Conservation (phyloP, 2,329 filamentous ascomycete species). For the Berkeleyomyces basicola region DNA sequence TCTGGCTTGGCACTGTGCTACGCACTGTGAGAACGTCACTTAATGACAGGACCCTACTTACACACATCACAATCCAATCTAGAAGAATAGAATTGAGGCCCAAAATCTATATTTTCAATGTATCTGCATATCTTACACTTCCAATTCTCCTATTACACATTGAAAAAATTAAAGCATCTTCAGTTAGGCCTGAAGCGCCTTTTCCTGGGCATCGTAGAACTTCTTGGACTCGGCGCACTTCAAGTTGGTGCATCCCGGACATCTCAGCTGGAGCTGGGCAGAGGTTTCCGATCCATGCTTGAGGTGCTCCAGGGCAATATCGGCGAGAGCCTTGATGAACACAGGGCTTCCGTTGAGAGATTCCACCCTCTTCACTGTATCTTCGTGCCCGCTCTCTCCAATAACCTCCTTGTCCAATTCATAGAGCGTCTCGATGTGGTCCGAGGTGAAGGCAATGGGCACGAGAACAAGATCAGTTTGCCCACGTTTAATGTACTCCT, state of each 20-base stretch:
- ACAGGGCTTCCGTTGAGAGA: constrained; percentile 80
- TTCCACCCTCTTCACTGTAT: constrained; percentile 76
- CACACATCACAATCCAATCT: background rate
- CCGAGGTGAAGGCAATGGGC: constrained; percentile 95
- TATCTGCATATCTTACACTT: background rate
- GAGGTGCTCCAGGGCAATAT: constrained; percentile 70
- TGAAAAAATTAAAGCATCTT: background rate
- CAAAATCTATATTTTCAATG: background rate
- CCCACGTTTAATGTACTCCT: constrained; percentile 76
- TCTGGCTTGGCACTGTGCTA: background rate
- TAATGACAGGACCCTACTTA: background rate
- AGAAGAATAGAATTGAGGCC: background rate
- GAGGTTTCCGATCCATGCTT: constrained; percentile 51
- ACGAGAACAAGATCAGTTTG: constrained; percentile 84
- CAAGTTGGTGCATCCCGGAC: constrained; percentile 84
- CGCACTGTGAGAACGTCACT: background rate
- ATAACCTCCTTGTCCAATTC: constrained; percentile 94
- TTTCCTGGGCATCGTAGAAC: constrained; percentile 31
- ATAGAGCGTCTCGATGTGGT: constrained; percentile 94
- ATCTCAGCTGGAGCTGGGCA: constrained; percentile 74
- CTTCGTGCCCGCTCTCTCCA: constrained; percentile 60
- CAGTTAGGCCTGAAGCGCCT: background rate
- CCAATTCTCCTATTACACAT: background rate
- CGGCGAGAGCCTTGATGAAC: constrained; percentile 79
- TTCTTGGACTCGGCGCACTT: constrained; percentile 64